Evolutionary conservation across 148 eudicot genomes (phyloP), one percentile per base, ranked within the genome.

Genomic region (Pharnaceum exiguum): DNA sequence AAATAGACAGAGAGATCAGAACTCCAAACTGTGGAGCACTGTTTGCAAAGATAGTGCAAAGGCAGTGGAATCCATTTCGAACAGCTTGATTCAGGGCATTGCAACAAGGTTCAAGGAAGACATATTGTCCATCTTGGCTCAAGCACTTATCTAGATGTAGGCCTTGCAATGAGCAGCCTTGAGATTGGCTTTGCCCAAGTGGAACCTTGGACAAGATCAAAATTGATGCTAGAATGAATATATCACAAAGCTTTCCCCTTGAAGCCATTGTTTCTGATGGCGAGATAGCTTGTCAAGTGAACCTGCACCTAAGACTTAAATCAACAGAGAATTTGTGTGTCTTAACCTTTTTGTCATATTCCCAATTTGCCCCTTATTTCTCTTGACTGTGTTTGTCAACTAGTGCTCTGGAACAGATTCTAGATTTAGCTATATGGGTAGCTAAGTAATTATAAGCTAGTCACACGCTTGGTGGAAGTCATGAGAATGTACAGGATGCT

Each of bases 61-160:
- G 50, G 48, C 74, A 70, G 52, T 70, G 64, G 29, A 57, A 51
- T 28, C 74, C 74, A 7, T 39, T 51, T 32, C 74, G 57, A 50
- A 70, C 8, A 2, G 74, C 74, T 38, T 57, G 58, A 46, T 70
- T 70, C 2, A 70, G 6, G 30, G 59, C 69, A 26, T 59, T 43
- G 50, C 69, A 70, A 19, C 74, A 63, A 11, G 74, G 74, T 30
- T 70, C 74, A 2, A 70, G 52, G 47, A 70, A 63, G 3, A 63
- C 7, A 6, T 63, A 70, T 27, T 57, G 25, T n/a, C 74, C 69
- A 26, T 42, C 56, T 57, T 70, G 74, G 64, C 51, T 57, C 3
- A 70, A n/a, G 55, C 74, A 70, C 56, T 50, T 57, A 26, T 70
- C 74, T 5, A 70, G 68, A 33, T 63, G 59, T 19, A 70, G 25